These are phyloP conservation scores for Pseudisothecium myosuroides DNA, from an alignment of 225 moss, liverwort and hornwort genomes.

Conservation along the genomic window DNA sequence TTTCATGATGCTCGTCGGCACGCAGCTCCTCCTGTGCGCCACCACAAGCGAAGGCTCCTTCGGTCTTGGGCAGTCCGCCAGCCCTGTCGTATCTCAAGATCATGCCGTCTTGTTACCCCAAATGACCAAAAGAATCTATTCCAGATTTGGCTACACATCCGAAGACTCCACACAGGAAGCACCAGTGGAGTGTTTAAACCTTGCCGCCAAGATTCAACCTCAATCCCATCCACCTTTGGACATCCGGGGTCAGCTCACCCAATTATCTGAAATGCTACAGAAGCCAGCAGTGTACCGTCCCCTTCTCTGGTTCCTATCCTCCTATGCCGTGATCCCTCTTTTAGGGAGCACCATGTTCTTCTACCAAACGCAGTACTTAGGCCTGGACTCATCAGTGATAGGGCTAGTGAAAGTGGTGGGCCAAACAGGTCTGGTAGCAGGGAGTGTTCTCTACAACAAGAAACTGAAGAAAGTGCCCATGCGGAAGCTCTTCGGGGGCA, in stretches of 20 bases:
- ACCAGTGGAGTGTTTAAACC: background rate
- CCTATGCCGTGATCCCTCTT: slow-evolving; percentile 61
- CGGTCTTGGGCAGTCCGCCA: slow-evolving; percentile 3
- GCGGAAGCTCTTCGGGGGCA: slow-evolving; percentile 46
- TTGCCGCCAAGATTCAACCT: background rate
- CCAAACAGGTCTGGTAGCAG: slow-evolving; percentile 51
- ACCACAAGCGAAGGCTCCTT: slow-evolving; percentile 47
- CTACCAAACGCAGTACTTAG: slow-evolving; percentile 59
- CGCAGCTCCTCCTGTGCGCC: slow-evolving; percentile 51
- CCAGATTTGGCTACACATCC: slow-evolving; percentile 5
- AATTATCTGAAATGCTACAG: slow-evolving; percentile 23
- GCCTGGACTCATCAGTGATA: slow-evolving; percentile 47
- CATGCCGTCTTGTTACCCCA: slow-evolving; percentile 5
- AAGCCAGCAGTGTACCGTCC: slow-evolving; percentile 40
- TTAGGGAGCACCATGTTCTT: slow-evolving; percentile 71
- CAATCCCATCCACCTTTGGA: background rate
- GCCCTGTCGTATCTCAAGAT: background rate
- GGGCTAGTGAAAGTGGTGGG: slow-evolving; percentile 77
- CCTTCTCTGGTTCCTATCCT: slow-evolving; percentile 71
- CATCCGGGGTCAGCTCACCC: slow-evolving; percentile 25
- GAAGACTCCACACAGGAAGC: background rate
- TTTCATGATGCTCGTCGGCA: slow-evolving; percentile 50
- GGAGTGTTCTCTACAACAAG: slow-evolving; percentile 48
- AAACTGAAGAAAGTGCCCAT: slow-evolving; percentile 44
- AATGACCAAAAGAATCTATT: slow-evolving; percentile 12